These are phyloP conservation scores for Aciculosporium take DNA, from an alignment of 2,329 filamentous ascomycete species.

Conservation along the genomic window DNA sequence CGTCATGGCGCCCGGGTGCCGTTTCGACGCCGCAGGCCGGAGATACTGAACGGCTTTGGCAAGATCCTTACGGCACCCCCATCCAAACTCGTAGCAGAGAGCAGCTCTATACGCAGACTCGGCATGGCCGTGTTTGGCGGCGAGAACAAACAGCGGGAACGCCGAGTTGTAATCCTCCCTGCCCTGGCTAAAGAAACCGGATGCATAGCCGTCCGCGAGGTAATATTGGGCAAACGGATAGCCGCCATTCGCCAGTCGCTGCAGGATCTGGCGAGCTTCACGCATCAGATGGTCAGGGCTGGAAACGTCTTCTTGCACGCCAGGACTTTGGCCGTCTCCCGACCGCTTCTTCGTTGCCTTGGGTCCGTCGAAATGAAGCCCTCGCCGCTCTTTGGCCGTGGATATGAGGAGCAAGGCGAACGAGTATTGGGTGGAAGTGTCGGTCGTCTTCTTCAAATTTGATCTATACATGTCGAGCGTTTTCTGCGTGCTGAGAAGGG, in stretches of 20 bases:
- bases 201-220: conserved; percentile 84
- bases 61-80: conserved; percentile 83
- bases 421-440: conserved; percentile 81
- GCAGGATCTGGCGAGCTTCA: conserved; percentile 81
- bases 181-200: conserved; percentile 87
- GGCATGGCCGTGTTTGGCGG: conserved; percentile 92
- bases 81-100: conserved; percentile 94
- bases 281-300: conserved; percentile 57
- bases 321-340: conserved; percentile 32
- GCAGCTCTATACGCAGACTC: conserved; percentile 90
- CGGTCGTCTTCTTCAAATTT: conserved; percentile 94
- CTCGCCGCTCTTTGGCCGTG: conserved; percentile 67
- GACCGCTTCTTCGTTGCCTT: conserved; percentile 28
- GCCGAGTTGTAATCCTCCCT: conserved; percentile 84
- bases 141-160: conserved; percentile 82
- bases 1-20: conserved; percentile 89
- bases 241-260: conserved; percentile 69
- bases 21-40: conserved; percentile 77
- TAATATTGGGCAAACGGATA: conserved; percentile 99
- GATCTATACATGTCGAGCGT: conserved; percentile 95
- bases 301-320: conserved; percentile 30
- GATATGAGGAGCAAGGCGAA: conserved; percentile 92
- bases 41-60: conserved; percentile 91
- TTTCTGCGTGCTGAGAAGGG: conserved; percentile 77
- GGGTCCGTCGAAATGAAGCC: conserved; percentile 36